Evolutionary conservation across 441 rosid species (phyloP).

Genomic region (Erodium trifolium): DNA sequence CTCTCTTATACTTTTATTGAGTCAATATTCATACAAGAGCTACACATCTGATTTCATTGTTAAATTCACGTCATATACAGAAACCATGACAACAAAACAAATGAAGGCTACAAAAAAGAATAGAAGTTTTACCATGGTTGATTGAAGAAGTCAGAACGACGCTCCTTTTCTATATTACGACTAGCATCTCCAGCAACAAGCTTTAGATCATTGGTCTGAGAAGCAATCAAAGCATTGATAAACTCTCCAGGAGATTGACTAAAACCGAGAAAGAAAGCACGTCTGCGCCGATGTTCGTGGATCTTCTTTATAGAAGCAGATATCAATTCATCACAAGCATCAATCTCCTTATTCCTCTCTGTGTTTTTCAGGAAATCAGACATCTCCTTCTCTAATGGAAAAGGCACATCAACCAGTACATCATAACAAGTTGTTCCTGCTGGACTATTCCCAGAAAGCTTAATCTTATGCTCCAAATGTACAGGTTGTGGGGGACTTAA

Average conservation of each 20-base stretch:
- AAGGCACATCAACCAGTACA: conserved; percentile 80
- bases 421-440: conserved; percentile 84
- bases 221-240: conserved; percentile 74
- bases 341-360: conserved; percentile 88
- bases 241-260: conserved; percentile 96
- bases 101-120: conserved; percentile 4
- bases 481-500: conserved; percentile 73
- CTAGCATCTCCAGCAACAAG: conserved; percentile 75
- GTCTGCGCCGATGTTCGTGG: conserved; percentile 79
- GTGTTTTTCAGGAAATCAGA: conserved; percentile 65
- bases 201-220: conserved; percentile 87
- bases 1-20: not conserved
- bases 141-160: conserved; percentile 78
- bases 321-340: conserved; percentile 81
- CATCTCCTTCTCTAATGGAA: conserved; percentile 80
- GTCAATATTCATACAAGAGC: not conserved
- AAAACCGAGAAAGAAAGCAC: conserved; percentile 91
- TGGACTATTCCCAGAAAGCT: conserved; percentile 82
- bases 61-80: not conserved
- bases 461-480: conserved; percentile 79
- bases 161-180: conserved; percentile 79
- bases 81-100: not conserved
- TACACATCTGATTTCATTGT: not conserved
- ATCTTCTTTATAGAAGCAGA: conserved; percentile 79
- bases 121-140: conserved; percentile 74